Evolutionary conservation across 1,284 basidiomycete genomes (phyloP).

Genomic region (Amylostereum areolatum): DNA sequence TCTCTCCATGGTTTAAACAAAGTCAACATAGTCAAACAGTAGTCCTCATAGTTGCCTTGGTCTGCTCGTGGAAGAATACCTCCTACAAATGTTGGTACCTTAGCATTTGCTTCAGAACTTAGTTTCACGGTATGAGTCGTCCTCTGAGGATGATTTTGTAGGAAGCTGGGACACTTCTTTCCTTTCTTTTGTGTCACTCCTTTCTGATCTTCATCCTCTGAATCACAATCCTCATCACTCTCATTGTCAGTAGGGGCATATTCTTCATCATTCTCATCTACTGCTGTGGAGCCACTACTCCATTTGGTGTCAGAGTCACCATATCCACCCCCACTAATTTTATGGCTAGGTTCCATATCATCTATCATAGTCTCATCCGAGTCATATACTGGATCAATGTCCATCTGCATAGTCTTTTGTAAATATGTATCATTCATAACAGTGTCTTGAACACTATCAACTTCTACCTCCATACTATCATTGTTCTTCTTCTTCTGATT

Average conservation of each 20-base stretch:
- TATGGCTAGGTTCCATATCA: no score
- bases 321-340: no score
- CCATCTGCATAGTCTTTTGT: no score
- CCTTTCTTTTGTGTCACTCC: neutral
- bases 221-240: neutral
- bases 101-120: neutral
- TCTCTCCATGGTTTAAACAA: neutral
- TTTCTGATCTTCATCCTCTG: neutral
- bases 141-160: constrained; percentile 9
- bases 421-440: no score
- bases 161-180: constrained; percentile 3
- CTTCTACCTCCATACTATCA: no score
- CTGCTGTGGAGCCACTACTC: neutral
- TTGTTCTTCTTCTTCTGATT: neutral
- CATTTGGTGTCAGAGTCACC: neutral
- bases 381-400: neutral
- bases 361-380: neutral
- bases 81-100: constrained; percentile 14
- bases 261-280: neutral
- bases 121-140: constrained; percentile 8
- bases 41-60: constrained; percentile 15
- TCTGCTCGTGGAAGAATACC: constrained; percentile 13
- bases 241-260: neutral
- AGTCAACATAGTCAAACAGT: constrained; percentile 7
- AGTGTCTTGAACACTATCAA: no score